Evolutionary conservation across 2,329 filamentous ascomycete species (phyloP).

Genomic region (Aspergillus oerlinghausenensis): DNA sequence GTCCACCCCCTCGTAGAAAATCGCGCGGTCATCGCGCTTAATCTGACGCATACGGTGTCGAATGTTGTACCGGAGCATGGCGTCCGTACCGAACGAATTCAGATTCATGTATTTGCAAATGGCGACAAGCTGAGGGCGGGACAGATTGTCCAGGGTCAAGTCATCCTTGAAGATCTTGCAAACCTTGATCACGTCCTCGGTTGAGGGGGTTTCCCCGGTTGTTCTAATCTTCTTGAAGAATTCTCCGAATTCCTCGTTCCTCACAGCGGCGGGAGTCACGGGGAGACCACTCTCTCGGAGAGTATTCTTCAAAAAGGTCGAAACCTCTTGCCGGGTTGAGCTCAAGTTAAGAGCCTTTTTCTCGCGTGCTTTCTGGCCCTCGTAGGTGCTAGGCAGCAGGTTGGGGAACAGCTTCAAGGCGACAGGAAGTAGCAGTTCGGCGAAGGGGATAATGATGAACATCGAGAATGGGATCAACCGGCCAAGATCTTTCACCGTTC

Average conservation of each 20-base stretch:
- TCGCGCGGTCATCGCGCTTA: constrained; percentile 94
- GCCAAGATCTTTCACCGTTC: constrained; percentile 89
- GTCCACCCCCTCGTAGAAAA: constrained; percentile 89
- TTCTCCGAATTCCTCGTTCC: constrained; percentile 88
- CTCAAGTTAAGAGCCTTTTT: constrained; percentile 77
- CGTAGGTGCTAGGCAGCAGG: constrained; percentile 93
- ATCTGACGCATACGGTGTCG: constrained; percentile 98
- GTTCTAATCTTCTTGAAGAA: constrained; percentile 96
- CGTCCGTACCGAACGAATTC: constrained; percentile 93
- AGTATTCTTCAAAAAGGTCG: constrained; percentile 80
- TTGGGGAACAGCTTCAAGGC: constrained; percentile 96
- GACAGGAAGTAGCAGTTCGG: constrained; percentile 84
- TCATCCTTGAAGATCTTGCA: constrained; percentile 99
- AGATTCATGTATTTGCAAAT: constrained; percentile 99
- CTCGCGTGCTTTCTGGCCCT: constrained; percentile 86
- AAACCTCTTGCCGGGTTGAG: constrained; percentile 88
- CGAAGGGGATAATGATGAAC: constrained; percentile 95
- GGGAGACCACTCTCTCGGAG: constrained; percentile 91
- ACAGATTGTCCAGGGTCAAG: constrained; percentile 92
- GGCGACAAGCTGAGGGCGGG: constrained; percentile 87
- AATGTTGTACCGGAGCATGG: constrained; percentile 95
- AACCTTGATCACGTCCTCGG: constrained; percentile 92
- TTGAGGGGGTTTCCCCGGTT: constrained; percentile 83
- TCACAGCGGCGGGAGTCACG: constrained; percentile 74
- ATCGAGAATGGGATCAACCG: constrained; percentile 93